A percentile compares a stretch with the other conserved stretches of the same genome.
These are phyloP conservation scores for Detonula confervacea DNA, from an alignment of 352 stramenopile species.

Conservation along the genomic window DNA sequence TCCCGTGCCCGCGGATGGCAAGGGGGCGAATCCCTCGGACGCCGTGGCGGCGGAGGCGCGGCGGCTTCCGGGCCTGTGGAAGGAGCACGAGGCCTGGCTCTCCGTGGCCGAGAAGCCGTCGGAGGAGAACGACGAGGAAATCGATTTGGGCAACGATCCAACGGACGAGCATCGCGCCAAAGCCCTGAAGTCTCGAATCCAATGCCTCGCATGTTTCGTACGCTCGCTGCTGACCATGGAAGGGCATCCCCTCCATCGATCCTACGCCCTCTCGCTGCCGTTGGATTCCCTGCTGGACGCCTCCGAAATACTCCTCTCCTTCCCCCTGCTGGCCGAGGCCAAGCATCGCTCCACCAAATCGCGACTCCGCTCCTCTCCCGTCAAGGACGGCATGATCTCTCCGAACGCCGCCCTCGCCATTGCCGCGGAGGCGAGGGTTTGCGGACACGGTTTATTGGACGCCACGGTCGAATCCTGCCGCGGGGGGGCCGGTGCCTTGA, in stretches of 20 bases:
- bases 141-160: conserved; percentile 32
- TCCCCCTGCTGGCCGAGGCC: conserved; percentile 66
- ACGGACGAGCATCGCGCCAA: conserved; percentile 32
- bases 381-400: conserved; percentile 67
- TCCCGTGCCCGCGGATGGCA: conserved; percentile 21
- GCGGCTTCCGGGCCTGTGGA: conserved; percentile 11
- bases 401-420: conserved; percentile 46
- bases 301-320: conserved; percentile 66
- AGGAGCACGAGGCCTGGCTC: conserved; percentile 38
- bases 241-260: conserved; percentile 29
- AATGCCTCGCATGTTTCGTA: conserved; percentile 39
- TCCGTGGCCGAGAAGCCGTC: conserved; percentile 15
- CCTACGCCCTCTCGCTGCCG: conserved; percentile 16
- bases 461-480: conserved; percentile 40
- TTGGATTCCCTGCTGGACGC: conserved; percentile 55
- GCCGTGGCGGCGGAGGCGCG: neutral
- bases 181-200: conserved; percentile 28
- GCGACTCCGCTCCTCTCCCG: conserved; percentile 55
- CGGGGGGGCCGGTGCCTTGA: conserved; percentile 42
- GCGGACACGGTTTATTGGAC: conserved; percentile 66
- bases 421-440: conserved; percentile 52
- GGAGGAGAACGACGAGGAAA: neutral
- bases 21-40: neutral
- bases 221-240: conserved; percentile 42
- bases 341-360: conserved; percentile 63